Evolutionary conservation across 192 early-diverging fungal species (phyloP).

Genomic region (Rhizophlyctis rosea): DNA sequence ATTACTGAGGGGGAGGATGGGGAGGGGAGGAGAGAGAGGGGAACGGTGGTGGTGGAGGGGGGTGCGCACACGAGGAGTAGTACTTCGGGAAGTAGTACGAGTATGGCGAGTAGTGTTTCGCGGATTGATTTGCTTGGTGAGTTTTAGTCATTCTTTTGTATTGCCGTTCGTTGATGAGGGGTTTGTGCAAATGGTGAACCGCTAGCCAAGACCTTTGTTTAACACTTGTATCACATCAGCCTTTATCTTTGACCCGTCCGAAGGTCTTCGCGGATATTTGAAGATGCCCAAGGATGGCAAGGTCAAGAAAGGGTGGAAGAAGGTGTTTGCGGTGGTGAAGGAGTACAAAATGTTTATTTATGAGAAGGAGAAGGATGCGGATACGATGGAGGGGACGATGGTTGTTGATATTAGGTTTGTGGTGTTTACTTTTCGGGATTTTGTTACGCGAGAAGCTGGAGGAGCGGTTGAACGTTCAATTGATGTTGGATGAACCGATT

Average conservation of each 20-base stretch:
- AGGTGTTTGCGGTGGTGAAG: slow-evolving; percentile 33
- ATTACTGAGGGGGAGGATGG: background rate
- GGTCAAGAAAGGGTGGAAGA: slow-evolving; percentile 51
- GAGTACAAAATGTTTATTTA: slow-evolving; percentile 40
- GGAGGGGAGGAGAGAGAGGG: background rate
- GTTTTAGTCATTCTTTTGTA: too few species aligned
- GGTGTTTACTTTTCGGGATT: too few species aligned
- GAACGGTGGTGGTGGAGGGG: too few species aligned
- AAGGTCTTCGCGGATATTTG: slow-evolving; percentile 35
- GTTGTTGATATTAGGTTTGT: slow-evolving; percentile 39
- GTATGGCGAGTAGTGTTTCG: too few species aligned
- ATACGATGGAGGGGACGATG: slow-evolving; percentile 22
- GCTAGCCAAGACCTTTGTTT: slow-evolving; percentile 1
- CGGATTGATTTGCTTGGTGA: background rate
- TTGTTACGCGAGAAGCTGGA: background rate
- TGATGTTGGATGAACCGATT: too few species aligned
- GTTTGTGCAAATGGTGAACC: too few species aligned
- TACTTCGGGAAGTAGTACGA: too few species aligned
- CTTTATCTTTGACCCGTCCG: slow-evolving; percentile 26
- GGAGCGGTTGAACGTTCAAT: too few species aligned
- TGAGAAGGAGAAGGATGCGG: slow-evolving; percentile 39
- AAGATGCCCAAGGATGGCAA: slow-evolving; percentile 54
- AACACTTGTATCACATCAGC: slow-evolving; percentile 25
- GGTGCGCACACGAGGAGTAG: background rate
- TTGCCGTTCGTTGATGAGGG: too few species aligned